Evolutionary conservation across 2,329 filamentous ascomycete species (phyloP), one percentile per base, ranked within the genome.

Genomic region (Plenodomus tracheiphilus): DNA sequence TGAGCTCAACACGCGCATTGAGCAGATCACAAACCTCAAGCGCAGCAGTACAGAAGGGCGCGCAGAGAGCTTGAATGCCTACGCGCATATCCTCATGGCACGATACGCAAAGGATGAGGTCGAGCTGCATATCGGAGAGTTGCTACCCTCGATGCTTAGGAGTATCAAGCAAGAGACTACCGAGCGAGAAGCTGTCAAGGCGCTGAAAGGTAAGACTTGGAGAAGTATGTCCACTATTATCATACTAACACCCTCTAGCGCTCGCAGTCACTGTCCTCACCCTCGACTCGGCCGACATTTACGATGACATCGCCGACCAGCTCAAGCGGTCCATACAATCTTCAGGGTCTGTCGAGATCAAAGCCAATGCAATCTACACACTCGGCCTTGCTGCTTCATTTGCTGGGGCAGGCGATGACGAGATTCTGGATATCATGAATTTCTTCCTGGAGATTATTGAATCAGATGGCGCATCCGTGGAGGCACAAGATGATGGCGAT

Each of bases 391-490:
- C 84, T 19, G 83, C 87, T 1, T 84, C 89, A 59, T 93, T 90
- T 59, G 88, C 87, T 15, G 90, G 90, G 2, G 88, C 87, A 1
- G 81, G 83, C 4, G 80, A 84, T 22, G 83, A 86, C 25, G 86
- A 85, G 17, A 83, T 85, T 0, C 77, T 87, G 35, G 86, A 91
- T 28, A 77, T 89, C 39, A 87, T 95, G 78, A 83, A 86, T 2
- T 89, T 87, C 56, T 75, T 93, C 21, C 74, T 93, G 10, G 88
- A 91, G 49, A 89, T 96, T 41, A 77, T 91, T 16, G 85, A 89
- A 51, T 89, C 86, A 7, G 91, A 96, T 58, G 91, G 91, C 2
- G 80, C 87, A 34, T 83, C 80, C 2, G 79, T 93, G 36, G 83
- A 85, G 5, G 88, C 90, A 0, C 78, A 81, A 30, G 90, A 96